Conservation (phyloP, 768 basidiomycete genomes). For the Boletus edulis region DNA sequence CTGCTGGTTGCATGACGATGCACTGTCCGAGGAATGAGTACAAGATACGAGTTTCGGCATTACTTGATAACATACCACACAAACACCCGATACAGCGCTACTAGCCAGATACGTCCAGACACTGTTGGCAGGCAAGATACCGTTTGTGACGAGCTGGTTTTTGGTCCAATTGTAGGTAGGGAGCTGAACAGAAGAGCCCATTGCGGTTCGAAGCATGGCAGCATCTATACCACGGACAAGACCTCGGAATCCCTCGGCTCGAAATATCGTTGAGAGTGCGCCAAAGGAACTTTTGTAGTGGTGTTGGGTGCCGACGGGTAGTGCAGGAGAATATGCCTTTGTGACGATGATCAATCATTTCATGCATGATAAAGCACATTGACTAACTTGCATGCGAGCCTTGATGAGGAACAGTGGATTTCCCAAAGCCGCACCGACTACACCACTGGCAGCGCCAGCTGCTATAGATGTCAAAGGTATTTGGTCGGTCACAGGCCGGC, state of each 20-base stretch:
- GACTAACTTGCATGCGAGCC: constrained; percentile 87
- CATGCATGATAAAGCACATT: not conserved
- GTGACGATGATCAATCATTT: not conserved
- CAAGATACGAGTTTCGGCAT: not conserved
- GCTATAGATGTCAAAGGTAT: constrained; percentile 73
- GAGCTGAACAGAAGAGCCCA: constrained; percentile 95
- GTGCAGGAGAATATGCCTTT: constrained; percentile 89
- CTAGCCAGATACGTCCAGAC: constrained; percentile 86
- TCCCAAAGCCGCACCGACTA: constrained; percentile 81
- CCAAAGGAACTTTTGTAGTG: constrained; percentile 83
- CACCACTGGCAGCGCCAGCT: constrained; percentile 88
- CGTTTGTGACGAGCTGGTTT: constrained; percentile 63
- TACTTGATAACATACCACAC: constrained; percentile 64
- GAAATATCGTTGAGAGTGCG: constrained; percentile 77
- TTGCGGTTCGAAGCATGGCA: constrained; percentile 88
- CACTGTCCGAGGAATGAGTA: constrained; percentile 45
- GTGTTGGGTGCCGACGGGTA: constrained; percentile 95
- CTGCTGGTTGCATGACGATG: constrained; percentile 92
- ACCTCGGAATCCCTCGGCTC: constrained; percentile 74
- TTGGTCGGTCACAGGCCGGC: constrained; percentile 61
- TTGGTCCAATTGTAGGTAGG: constrained; percentile 97
- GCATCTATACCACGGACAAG: constrained; percentile 90
- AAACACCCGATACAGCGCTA: constrained; percentile 85
- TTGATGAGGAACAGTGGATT: constrained; percentile 95
- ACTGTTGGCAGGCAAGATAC: constrained; percentile 71